Percentiles rank a stretch among this genome's conserved stretches.
Evolutionary conservation across 2,329 filamentous ascomycete species (phyloP).

Genomic region (Verticillium dahliae): DNA sequence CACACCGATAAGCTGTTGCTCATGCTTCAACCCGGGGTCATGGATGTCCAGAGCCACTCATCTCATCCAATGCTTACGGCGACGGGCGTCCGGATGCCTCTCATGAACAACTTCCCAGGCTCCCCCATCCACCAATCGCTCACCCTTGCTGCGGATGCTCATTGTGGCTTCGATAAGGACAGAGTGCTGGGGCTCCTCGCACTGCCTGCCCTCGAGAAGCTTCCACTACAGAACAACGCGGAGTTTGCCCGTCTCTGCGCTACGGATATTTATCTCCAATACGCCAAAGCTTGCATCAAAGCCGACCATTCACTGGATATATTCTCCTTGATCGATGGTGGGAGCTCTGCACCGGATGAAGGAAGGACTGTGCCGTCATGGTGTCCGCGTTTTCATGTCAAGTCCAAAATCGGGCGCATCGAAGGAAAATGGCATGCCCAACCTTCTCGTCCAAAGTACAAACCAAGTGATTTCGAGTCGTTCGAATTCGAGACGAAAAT

Average conservation of each 20-base stretch:
- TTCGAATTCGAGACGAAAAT: background rate
- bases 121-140: background rate
- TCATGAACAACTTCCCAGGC: background rate
- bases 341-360: background rate
- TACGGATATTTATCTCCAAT: background rate
- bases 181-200: background rate
- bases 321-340: slow-evolving; percentile 1
- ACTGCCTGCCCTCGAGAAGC: background rate
- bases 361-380: background rate
- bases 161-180: background rate
- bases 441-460: background rate
- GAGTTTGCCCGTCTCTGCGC: background rate
- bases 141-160: background rate
- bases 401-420: background rate
- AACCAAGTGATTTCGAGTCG: no score
- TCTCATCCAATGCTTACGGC: background rate
- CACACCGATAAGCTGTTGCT: background rate
- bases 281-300: slow-evolving; percentile 1
- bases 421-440: slow-evolving; percentile 2
- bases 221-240: background rate
- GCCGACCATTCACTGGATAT: slow-evolving; percentile 1
- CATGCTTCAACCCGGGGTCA: no score
- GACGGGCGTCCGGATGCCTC: background rate
- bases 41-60: background rate
- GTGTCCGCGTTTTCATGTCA: background rate